phyloP scores from a whole-genome alignment of 129 eudicot species.

The Chrysanthemum seticuspe region DNA sequence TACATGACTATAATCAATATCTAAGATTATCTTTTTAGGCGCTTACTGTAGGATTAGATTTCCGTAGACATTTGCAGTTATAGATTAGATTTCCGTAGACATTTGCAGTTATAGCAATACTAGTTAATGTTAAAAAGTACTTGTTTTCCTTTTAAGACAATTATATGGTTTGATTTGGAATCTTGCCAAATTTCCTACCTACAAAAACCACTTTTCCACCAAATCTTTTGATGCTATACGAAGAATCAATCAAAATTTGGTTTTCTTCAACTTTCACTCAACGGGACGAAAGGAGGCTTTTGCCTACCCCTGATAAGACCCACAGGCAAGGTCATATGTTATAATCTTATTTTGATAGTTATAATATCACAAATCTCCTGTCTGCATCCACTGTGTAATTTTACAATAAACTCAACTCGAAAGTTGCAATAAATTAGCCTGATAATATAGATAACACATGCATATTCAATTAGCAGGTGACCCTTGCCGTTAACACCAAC shows the following conservation, averaged over 20 bases:
- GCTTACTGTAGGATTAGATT: background rate
- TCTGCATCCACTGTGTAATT: too few relatives aligned
- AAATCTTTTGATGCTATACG: background rate
- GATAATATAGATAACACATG: too few relatives aligned
- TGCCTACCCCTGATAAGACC: background rate
- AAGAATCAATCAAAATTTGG: background rate
- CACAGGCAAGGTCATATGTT: background rate
- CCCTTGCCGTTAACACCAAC: too few relatives aligned
- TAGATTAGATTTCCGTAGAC: background rate
- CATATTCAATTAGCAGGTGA: too few relatives aligned
- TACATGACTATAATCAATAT: background rate
- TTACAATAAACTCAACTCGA: too few relatives aligned
- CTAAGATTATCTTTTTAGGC: background rate
- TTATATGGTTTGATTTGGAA: background rate
- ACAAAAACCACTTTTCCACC: background rate
- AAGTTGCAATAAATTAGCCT: too few relatives aligned
- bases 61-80: background rate
- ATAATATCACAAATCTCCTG: too few relatives aligned
- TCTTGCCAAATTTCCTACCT: background rate
- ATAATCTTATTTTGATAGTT: background rate
- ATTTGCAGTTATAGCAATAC: background rate
- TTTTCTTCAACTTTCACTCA: constrained; percentile 2
- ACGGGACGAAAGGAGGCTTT: background rate
- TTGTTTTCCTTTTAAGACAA: background rate
- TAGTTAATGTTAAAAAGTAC: background rate